Base-by-base conservation (phyloP, 75 land plant genomes). In the Picea sitchensis region DNA sequence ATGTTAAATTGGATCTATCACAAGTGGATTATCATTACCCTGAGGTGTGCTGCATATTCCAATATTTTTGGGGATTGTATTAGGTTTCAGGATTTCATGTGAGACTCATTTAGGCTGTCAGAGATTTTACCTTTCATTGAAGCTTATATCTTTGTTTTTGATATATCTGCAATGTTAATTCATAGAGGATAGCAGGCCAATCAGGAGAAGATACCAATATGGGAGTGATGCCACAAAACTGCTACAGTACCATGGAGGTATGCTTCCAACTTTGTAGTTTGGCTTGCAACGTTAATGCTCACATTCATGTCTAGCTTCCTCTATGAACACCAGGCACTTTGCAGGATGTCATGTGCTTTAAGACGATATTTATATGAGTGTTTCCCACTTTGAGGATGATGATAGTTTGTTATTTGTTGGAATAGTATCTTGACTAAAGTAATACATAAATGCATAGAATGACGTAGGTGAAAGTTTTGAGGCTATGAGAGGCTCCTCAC, bases 401-500 rank as follows among this genome's bases (percentile, higher is more conserved):
- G 5, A 15, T 34, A 65, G 38, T 65, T 32, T 32, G 15, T 34
- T 15, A 32, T 65, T 32, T 30, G 41, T 14, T 65, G 44, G 31
- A 17, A 20, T 67, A 67, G 71, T 44, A 1, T 15, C 44, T 67
- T 31, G 14, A 65, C 68, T 67, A 8, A 67, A 32, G 17, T 17
- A 14, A 36, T 36, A 67, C 18, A 36, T 67, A 32, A 65, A 69
- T 69, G 20, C 15, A 38, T 21, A 69, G 74, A n/a, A 71, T 44
- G 44, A 71, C 17, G 74, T 9, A 71, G 74, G n/a, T 44, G 54
- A 36, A 44, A 71, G 54, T 71, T 71, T 44, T 20, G 74, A 71
- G 74, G 51, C 26, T 38, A 44, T 6, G n/a, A 13, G 54, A 71
- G 54, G n/a, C 23, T 47, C 74, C 20, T 20, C 2, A 3, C 74